These are phyloP conservation scores for Colletotrichum godetiae DNA, from an alignment of 2,329 filamentous ascomycete species.

Conservation along the genomic window DNA sequence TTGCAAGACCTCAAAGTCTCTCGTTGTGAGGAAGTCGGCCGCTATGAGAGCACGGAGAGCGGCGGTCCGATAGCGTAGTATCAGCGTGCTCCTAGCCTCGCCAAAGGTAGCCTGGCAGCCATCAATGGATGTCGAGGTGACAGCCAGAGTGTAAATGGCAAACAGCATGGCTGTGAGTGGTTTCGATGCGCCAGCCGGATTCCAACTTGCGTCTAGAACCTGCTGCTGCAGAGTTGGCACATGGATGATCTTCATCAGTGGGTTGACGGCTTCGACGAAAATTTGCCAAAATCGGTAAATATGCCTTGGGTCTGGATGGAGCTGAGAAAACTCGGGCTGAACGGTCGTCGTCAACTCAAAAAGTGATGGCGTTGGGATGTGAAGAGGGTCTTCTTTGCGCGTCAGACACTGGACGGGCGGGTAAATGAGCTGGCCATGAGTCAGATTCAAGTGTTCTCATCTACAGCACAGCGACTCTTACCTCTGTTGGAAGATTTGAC, in stretches of 20 bases:
- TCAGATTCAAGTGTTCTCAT: not conserved
- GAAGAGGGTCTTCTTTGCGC: constrained; percentile 38
- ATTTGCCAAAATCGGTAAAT: constrained; percentile 47
- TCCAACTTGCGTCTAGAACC: constrained; percentile 45
- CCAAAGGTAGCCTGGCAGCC: constrained; percentile 36
- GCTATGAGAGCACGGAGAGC: constrained; percentile 40
- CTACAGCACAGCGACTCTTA: not conserved
- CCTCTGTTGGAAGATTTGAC: constrained; percentile 17
- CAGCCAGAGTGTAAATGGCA: constrained; percentile 42
- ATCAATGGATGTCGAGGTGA: constrained; percentile 37
- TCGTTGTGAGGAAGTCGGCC: constrained; percentile 42
- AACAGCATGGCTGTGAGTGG: constrained; percentile 42
- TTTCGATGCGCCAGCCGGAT: constrained; percentile 33
- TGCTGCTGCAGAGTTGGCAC: constrained; percentile 45
- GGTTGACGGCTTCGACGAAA: constrained; percentile 47
- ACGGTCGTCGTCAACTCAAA: constrained; percentile 8
- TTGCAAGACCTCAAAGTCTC: constrained; percentile 44
- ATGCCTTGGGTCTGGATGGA: constrained; percentile 45
- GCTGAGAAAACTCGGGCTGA: not conserved
- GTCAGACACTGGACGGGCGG: constrained; percentile 37
- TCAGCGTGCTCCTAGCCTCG: constrained; percentile 28
- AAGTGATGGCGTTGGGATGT: constrained; percentile 31
- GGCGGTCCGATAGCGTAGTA: constrained; percentile 40
- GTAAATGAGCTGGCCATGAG: constrained; percentile 8
- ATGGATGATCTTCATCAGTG: constrained; percentile 46